A percentile compares a stretch with the other conserved stretches of the same genome.
phyloP scores from a whole-genome alignment of 345 rosid species.

The Lumnitzera racemosa region DNA sequence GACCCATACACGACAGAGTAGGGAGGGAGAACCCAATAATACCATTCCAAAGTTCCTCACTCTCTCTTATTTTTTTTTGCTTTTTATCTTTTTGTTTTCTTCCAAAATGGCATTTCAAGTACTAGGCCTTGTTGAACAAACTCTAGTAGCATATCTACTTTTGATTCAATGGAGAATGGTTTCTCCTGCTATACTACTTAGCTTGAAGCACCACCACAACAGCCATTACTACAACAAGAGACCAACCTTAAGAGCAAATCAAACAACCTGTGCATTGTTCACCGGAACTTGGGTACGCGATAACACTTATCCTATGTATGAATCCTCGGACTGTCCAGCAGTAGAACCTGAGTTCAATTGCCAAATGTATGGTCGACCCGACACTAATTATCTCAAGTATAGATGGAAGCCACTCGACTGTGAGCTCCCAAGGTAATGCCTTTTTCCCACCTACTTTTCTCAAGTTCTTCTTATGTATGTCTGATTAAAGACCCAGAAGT shows the following conservation, averaged over 20 bases:
- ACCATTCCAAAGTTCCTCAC: no score
- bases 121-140: no score
- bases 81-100: conserved; percentile 7
- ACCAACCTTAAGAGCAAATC: conserved; percentile 56
- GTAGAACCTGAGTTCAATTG: conserved; percentile 81
- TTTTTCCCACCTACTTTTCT: not conserved
- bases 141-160: conserved; percentile 4
- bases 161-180: conserved; percentile 26
- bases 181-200: conserved; percentile 52
- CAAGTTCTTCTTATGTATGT: no score
- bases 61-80: not conserved
- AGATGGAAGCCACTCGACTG: conserved; percentile 86
- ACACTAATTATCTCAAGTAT: conserved; percentile 72
- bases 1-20: no score
- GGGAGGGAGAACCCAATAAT: no score
- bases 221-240: conserved; percentile 32
- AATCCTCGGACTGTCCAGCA: conserved; percentile 39
- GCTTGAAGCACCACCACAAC: conserved; percentile 54
- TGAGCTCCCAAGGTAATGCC: conserved; percentile 65
- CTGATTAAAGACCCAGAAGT: not conserved
- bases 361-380: conserved; percentile 79
- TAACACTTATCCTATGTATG: conserved; percentile 65
- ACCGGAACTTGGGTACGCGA: conserved; percentile 69
- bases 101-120: conserved; percentile 1
- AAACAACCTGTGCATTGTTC: conserved; percentile 47